These are phyloP conservation scores for Pythium chondricola DNA, from an alignment of 352 stramenopile genomes.

Conservation along the genomic window DNA sequence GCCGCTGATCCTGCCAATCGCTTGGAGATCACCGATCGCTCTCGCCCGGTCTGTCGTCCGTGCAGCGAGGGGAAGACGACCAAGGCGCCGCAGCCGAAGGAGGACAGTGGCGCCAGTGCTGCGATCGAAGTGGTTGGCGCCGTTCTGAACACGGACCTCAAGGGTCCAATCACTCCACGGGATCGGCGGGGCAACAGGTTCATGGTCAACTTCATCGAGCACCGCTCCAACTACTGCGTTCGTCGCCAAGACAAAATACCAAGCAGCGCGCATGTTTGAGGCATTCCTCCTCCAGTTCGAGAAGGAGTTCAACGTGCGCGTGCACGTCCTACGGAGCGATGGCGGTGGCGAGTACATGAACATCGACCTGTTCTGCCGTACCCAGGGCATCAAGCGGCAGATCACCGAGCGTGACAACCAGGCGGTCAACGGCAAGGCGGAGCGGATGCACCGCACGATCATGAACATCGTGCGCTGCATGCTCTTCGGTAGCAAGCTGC, in stretches of 20 bases:
- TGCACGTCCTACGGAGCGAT: constrained; percentile 3
- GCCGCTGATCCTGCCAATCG: background rate
- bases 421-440: constrained; percentile 1
- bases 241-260: background rate
- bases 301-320: background rate
- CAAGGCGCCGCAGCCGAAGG: background rate
- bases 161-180: background rate
- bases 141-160: constrained; percentile 2
- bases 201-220: constrained; percentile 6
- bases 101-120: background rate
- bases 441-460: constrained; percentile 4
- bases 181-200: constrained; percentile 1
- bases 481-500: constrained; percentile 5
- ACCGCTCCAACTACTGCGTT: constrained; percentile 6
- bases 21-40: constrained; percentile 4
- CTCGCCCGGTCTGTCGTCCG: background rate
- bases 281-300: constrained; percentile 2
- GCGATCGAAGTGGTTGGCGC: constrained; percentile 1
- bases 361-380: constrained; percentile 2
- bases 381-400: background rate
- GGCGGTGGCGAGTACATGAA: constrained; percentile 5
- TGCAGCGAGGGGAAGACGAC: constrained; percentile 7
- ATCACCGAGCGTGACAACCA: background rate
- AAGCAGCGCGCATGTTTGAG: background rate
- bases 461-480: constrained; percentile 10